These are phyloP conservation scores for Vigna trinervia DNA, from an alignment of 306 rosid genomes.

Conservation along the genomic window DNA sequence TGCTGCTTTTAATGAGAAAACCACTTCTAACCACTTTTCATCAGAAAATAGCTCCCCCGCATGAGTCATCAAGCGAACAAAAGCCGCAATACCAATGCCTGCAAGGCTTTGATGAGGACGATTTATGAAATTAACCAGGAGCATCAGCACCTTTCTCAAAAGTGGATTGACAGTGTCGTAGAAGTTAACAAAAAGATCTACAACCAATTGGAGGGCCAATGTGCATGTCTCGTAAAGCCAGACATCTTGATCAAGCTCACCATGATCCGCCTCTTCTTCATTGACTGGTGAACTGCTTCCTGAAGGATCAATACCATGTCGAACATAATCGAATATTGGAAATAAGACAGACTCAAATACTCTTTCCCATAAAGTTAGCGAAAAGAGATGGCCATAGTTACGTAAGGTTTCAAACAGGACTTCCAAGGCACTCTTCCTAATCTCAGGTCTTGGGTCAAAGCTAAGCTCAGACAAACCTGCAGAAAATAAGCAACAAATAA, in stretches of 20 bases:
- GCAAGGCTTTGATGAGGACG: conserved; percentile 99
- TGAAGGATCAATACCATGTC: conserved; percentile 97
- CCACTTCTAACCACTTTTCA: conserved; percentile 97
- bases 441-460: conserved; percentile 98
- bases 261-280: conserved; percentile 57
- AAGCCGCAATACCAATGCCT: conserved; percentile 98
- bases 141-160: conserved; percentile 83
- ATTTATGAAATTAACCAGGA: conserved; percentile 89
- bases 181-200: conserved; percentile 95
- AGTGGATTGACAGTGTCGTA: conserved; percentile 92
- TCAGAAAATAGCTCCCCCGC: conserved; percentile 92
- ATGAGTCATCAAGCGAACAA: conserved; percentile 96
- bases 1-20: conserved; percentile 82
- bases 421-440: conserved; percentile 92
- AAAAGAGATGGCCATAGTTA: conserved; percentile 96
- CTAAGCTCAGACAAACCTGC: conserved; percentile 98
- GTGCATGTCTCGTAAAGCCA: conserved; percentile 99
- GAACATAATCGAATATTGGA: conserved; percentile 95
- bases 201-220: conserved; percentile 96
- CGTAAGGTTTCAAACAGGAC: conserved; percentile 93
- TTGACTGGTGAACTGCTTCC: conserved; percentile 63
- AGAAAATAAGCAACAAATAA: conserved; percentile 43
- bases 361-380: conserved; percentile 91
- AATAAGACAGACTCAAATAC: conserved; percentile 93
- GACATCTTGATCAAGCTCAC: conserved; percentile 91